Evolutionary conservation across 306 rosid species (phyloP).

Genomic region (Vigna unguiculata): DNA sequence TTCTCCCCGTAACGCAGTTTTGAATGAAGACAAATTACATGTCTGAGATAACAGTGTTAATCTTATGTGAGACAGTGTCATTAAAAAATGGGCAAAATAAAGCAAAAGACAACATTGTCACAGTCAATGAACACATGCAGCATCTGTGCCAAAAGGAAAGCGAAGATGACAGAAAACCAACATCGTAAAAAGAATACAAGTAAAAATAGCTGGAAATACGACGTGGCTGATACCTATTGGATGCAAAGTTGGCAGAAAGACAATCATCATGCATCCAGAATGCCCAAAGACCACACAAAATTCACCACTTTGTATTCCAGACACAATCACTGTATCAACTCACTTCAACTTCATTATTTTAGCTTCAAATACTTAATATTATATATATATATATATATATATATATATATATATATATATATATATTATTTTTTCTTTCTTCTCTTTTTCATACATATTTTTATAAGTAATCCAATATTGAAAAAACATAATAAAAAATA

Average conservation of each 20-base stretch:
- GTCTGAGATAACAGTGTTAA: neutral
- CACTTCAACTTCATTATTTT: neutral
- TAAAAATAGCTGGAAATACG: conserved; percentile 35
- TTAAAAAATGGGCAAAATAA: conserved; percentile 2
- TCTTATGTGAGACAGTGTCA: neutral
- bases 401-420: too few species aligned
- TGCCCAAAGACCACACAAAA: neutral
- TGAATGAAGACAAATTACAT: neutral
- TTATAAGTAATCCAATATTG: too few species aligned
- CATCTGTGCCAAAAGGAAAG: neutral
- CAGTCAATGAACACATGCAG: conserved; percentile 5
- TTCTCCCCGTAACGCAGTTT: conserved; percentile 7
- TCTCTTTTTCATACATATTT: too few species aligned
- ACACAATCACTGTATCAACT: neutral
- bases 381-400: too few species aligned
- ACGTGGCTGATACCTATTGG: neutral
- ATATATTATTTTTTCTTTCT: too few species aligned
- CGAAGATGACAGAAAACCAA: conserved; percentile 10
- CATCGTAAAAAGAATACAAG: neutral
- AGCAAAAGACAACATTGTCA: conserved; percentile 23
- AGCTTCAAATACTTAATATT: neutral
- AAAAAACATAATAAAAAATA: too few species aligned
- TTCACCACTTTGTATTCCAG: neutral
- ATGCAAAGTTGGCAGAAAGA: neutral
- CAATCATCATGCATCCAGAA: neutral